Base-by-base conservation (phyloP, 2,329 filamentous ascomycete species). In the Penicillium hordei region DNA sequence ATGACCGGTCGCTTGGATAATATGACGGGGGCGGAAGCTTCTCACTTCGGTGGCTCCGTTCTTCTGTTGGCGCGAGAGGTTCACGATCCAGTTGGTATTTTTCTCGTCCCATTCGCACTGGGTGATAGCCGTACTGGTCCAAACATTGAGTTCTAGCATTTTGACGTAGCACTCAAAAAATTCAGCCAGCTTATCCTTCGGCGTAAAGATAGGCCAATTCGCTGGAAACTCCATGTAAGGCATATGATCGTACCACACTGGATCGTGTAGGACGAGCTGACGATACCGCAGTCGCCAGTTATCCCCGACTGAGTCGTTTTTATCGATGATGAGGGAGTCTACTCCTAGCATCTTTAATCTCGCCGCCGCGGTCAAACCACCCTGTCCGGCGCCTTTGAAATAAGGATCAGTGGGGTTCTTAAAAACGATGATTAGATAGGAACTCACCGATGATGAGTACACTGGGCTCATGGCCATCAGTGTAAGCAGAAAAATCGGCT, bases 131-230 rank as follows among this genome's bases (percentile, higher is more conserved):
- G 39, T 23, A 4, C 3, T 17, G 21, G 13, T 42, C 39, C 39
- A 42, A 23, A 42, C 39, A 42, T 42, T 42, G 21, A 42, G 39
- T 23, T 42, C 39, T 5, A 42, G 77, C 0, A 85, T 71, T 5
- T 76, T 81, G 1, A 82, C 87, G 61, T 90, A 90, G 0, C 81
- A 75, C 62, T 89, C 86, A 59, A 90, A 86, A 73, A 84, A 90
- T 44, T 89, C 84, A 1, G 80, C 88, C 0, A 89, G 75, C 66
- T 90, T 89, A 70, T 89, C 87, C 67, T 89, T 89, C 4, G 87
- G 86, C 0, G 86, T 89, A 70, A 88, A 90, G n/a, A 88, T 76
- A 5, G 87, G 87, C 87, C 87, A 90, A 51, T 81, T 80, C 0
- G 79, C 68, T 0, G 87, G 87, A 66, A 89, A 90, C 0, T 76